Percentiles rank a stretch among this genome's conserved stretches.
phyloP scores from a whole-genome alignment of 345 rosid species.

The Zanthoxylum bungeanum region DNA sequence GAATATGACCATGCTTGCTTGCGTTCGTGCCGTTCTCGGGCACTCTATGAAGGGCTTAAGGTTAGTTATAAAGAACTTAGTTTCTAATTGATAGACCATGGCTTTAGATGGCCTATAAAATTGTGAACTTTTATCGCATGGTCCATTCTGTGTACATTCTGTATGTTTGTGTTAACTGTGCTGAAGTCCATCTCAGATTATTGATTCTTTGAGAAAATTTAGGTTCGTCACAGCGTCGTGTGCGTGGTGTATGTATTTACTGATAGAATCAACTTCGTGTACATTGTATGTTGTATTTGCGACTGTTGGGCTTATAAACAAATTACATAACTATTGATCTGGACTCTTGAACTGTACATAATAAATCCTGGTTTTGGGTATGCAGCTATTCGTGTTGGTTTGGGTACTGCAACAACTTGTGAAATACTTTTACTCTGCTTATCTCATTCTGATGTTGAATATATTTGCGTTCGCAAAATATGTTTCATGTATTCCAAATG shows the following conservation, averaged over 20 bases:
- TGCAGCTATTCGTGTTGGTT: background rate
- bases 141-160: background rate
- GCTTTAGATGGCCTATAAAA: background rate
- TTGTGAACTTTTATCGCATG: background rate
- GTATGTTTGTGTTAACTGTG: background rate
- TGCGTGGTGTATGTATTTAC: slow-evolving; percentile 1
- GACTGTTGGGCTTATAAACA: background rate
- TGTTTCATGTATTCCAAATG: background rate
- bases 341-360: background rate
- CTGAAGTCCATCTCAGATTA: background rate
- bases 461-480: background rate
- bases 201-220: background rate
- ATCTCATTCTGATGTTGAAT: slow-evolving; percentile 1
- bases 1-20: slow-evolving; percentile 95
- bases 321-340: background rate
- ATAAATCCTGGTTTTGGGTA: background rate
- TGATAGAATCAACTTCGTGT: background rate
- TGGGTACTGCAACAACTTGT: background rate
- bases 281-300: background rate
- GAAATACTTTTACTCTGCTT: background rate
- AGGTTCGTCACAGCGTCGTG: background rate
- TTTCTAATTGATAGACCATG: slow-evolving; percentile 1
- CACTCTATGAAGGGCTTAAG: slow-evolving; percentile 94
- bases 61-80: slow-evolving; percentile 34
- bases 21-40: slow-evolving; percentile 96